Percentiles rank a stretch among this genome's conserved stretches.
These are phyloP conservation scores for Ogataea hybrid DNA, from an alignment of 1,139 yeast genomes.

Conservation along the genomic window DNA sequence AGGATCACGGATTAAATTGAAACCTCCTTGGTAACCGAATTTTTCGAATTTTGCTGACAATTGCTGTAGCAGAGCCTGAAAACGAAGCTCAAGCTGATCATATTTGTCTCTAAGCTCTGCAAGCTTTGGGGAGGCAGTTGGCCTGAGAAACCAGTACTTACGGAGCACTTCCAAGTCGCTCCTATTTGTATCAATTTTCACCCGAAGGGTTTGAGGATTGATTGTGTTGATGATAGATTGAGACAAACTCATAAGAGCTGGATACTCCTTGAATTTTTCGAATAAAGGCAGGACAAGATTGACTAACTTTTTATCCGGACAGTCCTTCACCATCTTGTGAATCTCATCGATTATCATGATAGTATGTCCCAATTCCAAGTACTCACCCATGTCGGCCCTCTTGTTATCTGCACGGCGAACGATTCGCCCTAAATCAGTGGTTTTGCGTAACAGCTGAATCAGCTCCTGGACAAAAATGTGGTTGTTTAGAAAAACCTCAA, in stretches of 20 bases:
- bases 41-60: constrained; percentile 28
- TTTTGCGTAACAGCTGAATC: constrained; percentile 34
- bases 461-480: constrained; percentile 37
- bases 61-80: constrained; percentile 25
- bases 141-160: constrained; percentile 26
- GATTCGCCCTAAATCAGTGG: constrained; percentile 53
- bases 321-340: constrained; percentile 11
- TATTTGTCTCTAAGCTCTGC: constrained; percentile 31
- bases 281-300: constrained; percentile 21
- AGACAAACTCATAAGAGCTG: constrained; percentile 20
- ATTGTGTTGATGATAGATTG: constrained; percentile 22
- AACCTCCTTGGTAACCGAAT: constrained; percentile 26
- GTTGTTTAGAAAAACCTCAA: constrained; percentile 48
- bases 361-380: constrained; percentile 29
- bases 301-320: constrained; percentile 8
- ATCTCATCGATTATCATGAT: constrained; percentile 25
- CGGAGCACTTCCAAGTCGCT: constrained; percentile 26
- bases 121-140: constrained; percentile 23
- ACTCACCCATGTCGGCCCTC: constrained; percentile 29
- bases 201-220: constrained; percentile 21
- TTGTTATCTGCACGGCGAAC: constrained; percentile 43
- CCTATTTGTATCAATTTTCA: constrained; percentile 17
- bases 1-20: constrained; percentile 25
- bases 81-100: constrained; percentile 32
- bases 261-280: constrained; percentile 15